Percentiles rank a stretch among this genome's conserved stretches.
Conservation (phyloP, 2,329 filamentous ascomycete species). For the Neofusicoccum laricinum region DNA sequence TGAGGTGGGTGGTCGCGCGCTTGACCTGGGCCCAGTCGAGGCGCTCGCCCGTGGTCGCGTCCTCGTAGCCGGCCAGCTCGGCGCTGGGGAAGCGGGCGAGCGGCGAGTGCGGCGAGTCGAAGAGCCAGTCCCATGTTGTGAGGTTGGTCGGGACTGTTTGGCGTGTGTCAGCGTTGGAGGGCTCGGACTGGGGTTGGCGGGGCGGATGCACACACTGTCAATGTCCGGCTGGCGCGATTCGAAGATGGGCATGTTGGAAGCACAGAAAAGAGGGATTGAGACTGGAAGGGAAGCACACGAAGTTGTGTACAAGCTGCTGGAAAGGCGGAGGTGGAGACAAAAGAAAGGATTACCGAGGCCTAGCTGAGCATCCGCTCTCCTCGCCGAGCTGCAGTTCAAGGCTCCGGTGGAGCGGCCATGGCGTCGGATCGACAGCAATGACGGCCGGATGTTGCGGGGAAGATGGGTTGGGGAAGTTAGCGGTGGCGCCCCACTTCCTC, state of each 20-base stretch:
- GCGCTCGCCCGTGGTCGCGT: conserved; percentile 58
- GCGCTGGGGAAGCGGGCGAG: conserved; percentile 38
- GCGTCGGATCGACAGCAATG: not conserved
- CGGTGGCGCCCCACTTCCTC: not conserved
- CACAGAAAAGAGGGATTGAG: not conserved
- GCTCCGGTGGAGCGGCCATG: not conserved
- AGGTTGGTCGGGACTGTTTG: conserved; percentile 51
- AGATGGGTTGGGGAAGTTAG: not conserved
- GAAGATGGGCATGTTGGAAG: conserved; percentile 36
- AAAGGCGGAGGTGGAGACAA: conserved; percentile 1
- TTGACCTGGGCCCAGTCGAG: conserved; percentile 60
- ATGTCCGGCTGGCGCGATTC: conserved; percentile 44
- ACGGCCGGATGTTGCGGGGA: not conserved
- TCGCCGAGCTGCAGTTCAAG: not conserved
- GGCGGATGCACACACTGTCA: conserved; percentile 29
- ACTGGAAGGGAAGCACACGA: not conserved
- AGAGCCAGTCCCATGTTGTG: conserved; percentile 62
- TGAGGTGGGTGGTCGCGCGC: conserved; percentile 55
- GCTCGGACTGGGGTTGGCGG: not conserved
- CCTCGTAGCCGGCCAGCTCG: conserved; percentile 53
- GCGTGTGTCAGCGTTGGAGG: conserved; percentile 11
- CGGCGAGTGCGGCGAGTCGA: conserved; percentile 55
- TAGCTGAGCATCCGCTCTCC: not conserved
- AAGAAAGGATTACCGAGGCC: not conserved
- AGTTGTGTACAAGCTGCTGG: not conserved